Base-by-base conservation (phyloP, 2,329 filamentous ascomycete genomes). In the Penicillium decumbens region DNA sequence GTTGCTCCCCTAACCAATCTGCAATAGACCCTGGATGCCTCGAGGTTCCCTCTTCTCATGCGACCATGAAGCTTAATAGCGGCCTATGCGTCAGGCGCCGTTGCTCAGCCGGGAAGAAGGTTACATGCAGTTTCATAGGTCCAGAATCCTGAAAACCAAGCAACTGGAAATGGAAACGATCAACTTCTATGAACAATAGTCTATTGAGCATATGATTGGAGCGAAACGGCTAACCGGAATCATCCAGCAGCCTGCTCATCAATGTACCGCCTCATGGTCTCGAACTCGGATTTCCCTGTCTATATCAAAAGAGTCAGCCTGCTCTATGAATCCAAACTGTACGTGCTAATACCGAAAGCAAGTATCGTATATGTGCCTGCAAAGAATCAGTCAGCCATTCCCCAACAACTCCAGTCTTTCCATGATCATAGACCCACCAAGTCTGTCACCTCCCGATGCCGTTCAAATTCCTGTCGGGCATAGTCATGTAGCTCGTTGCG, bases 241-340 rank as follows among this genome's bases (percentile, higher is more conserved):
- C 50, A 65, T 33, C 60, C 53, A 33, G 57, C 59, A 37, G 66
- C 64, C 55, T 74, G 67, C 56, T 75, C 72, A 46, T 75, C 72
- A 25, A 76, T 71, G 60, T 75, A 75, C 33, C 73, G 65, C 46
- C 62, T 69, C 72, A 76, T 74, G 4, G 65, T 71, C 47, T 76
- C 70, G 42, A 75, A 75, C 51, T 76, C 74, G 2, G 72, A 58
- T 53, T 75, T 75, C 3, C 73, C 74, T 13, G 72, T 75, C 66
- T 73, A 37, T 23, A 27, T 24, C 10, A 47, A 43, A 25, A 23
- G 15, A 20, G 33, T 51, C 4, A 55, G 45, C 20, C n/a, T 20
- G 1, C 23, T 58, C 18, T 8, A 15, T 18, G 10, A 18, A 20
- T 35, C 6, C 7, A 25, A 24, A 27, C 1, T 6, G 6, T 2